Evolutionary conservation across 805 yeast species (phyloP).

Genomic region (Brettanomyces nanus): DNA sequence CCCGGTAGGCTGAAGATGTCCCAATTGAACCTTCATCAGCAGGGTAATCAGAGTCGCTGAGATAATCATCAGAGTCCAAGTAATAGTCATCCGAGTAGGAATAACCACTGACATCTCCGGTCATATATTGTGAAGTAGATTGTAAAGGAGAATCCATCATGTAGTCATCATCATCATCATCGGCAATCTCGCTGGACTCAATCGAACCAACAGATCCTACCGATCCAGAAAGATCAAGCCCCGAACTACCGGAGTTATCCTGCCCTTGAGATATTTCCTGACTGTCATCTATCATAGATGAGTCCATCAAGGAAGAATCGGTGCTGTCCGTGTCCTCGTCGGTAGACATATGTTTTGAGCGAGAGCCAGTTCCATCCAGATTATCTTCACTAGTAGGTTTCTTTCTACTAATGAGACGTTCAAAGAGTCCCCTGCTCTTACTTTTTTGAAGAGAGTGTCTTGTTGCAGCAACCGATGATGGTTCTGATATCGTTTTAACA

Average conservation of each 20-base stretch:
- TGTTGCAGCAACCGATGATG: background rate
- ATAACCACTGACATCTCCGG: conserved; percentile 5
- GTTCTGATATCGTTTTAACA: background rate
- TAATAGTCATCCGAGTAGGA: conserved; percentile 9
- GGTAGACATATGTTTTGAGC: conserved; percentile 3
- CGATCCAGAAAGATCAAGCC: background rate
- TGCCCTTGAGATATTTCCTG: background rate
- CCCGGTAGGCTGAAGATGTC: conserved; percentile 5
- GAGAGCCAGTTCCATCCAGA: background rate
- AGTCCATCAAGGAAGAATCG: conserved; percentile 6
- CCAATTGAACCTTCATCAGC: conserved; percentile 13
- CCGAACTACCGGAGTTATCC: background rate
- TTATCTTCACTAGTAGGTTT: background rate
- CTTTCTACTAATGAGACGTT: background rate
- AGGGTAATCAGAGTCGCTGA: conserved; percentile 19
- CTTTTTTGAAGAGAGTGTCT: background rate
- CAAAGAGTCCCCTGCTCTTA: background rate
- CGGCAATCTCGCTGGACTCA: conserved; percentile 19
- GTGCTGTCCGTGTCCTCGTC: conserved; percentile 6
- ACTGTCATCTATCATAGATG: background rate
- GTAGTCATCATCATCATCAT: conserved; percentile 17
- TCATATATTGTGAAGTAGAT: background rate
- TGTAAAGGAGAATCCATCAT: background rate
- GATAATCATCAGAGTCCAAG: conserved; percentile 22
- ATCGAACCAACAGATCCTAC: conserved; percentile 9